phyloP scores from a whole-genome alignment of 495 filamentous ascomycete genomes.

The Talaromyces stipitatus region DNA sequence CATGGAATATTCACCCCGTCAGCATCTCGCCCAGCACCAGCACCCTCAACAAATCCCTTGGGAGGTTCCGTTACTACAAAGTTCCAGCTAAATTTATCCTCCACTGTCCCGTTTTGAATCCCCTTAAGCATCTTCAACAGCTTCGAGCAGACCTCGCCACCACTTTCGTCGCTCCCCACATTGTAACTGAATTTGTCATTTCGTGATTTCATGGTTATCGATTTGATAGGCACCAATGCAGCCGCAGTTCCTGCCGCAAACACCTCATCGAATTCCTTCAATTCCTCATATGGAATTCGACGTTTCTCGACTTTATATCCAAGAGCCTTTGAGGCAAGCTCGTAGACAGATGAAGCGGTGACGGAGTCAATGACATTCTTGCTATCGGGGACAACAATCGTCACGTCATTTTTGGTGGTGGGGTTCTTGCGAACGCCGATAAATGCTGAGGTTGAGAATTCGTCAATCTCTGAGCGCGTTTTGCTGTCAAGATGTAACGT shows the following conservation, averaged over 20 bases:
- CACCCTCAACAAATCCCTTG: conserved; percentile 21
- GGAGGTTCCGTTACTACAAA: conserved; percentile 27
- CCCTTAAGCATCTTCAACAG: conserved; percentile 72
- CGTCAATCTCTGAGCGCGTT: conserved; percentile 71
- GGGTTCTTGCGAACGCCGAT: conserved; percentile 57
- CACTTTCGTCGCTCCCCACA: conserved; percentile 54
- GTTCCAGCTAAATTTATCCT: conserved; percentile 72
- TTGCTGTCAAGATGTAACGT: conserved; percentile 82
- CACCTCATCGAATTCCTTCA: conserved; percentile 70
- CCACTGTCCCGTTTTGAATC: conserved; percentile 71
- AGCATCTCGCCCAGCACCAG: conserved; percentile 14
- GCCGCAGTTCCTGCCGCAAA: conserved; percentile 91
- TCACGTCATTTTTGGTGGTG: conserved; percentile 46
- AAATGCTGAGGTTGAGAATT: conserved; percentile 85
- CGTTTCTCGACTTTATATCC: conserved; percentile 63
- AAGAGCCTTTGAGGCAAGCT: conserved; percentile 53
- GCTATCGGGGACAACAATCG: conserved; percentile 71
- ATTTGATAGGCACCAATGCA: conserved; percentile 81
- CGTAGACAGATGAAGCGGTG: conserved; percentile 61
- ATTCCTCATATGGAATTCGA: conserved; percentile 70
- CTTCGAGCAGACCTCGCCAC: conserved; percentile 60
- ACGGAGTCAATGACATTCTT: conserved; percentile 77
- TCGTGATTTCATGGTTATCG: conserved; percentile 63
- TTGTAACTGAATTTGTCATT: conserved; percentile 63
- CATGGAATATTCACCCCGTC: conserved; percentile 23